Evolutionary conservation across 1,284 basidiomycete species (phyloP).

Genomic region (Apiotrichum sp.): DNA sequence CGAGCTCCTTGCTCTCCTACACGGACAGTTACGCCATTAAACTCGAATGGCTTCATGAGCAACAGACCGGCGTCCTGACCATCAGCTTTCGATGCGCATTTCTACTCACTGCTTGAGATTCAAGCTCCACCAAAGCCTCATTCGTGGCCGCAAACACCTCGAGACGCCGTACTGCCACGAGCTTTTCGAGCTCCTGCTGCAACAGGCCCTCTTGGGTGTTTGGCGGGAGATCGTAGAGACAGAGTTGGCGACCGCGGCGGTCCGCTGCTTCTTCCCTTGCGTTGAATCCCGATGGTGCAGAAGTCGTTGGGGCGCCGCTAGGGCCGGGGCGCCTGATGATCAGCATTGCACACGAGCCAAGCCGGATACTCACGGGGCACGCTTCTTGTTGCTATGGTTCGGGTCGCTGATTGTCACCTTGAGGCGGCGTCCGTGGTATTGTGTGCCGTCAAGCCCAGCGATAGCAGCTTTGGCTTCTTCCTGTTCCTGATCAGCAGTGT

Average conservation of each 20-base stretch:
- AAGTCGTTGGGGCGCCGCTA: too few relatives aligned
- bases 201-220: conserved; percentile 75
- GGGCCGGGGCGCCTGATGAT: too few relatives aligned
- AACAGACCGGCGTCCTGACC: conserved; percentile 67
- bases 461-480: conserved; percentile 65
- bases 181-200: conserved; percentile 78
- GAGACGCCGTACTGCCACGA: conserved; percentile 63
- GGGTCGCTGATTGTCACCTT: conserved; percentile 38
- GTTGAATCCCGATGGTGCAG: too few relatives aligned
- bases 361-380: background rate
- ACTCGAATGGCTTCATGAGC: conserved; percentile 64
- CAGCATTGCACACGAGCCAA: too few relatives aligned
- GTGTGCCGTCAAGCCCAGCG: conserved; percentile 66
- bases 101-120: conserved; percentile 50
- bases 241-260: conserved; percentile 55
- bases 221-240: conserved; percentile 65
- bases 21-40: conserved; percentile 50
- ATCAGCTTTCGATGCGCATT: background rate
- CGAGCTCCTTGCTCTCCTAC: conserved; percentile 17
- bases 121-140: conserved; percentile 72
- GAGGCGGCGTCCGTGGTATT: conserved; percentile 50
- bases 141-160: conserved; percentile 62
- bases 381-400: conserved; percentile 30
- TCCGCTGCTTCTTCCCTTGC: conserved; percentile 49
- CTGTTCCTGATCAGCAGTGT: conserved; percentile 45